Conservation (phyloP, 352 stramenopile genomes). For the Plasmopara halstedii region DNA sequence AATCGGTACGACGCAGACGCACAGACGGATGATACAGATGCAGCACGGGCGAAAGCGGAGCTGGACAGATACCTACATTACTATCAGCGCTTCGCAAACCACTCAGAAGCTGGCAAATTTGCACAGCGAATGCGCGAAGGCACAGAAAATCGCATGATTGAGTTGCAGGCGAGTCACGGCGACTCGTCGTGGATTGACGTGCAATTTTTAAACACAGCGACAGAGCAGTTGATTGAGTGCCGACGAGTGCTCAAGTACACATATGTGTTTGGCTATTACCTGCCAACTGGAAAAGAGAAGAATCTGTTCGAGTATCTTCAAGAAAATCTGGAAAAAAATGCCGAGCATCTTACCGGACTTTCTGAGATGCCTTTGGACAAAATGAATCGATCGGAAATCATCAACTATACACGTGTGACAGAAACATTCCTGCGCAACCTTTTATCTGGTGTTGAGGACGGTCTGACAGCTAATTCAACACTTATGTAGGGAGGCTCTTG, state of each 20-base stretch:
- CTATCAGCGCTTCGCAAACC: slow-evolving; percentile 97
- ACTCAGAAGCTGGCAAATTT: slow-evolving; percentile 96
- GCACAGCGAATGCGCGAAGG: slow-evolving; percentile 93
- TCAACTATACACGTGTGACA: slow-evolving; percentile 93
- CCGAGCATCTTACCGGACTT: slow-evolving; percentile 86
- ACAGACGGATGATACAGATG: slow-evolving; percentile 65
- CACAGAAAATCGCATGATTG: slow-evolving; percentile 94
- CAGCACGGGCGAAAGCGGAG: slow-evolving; percentile 91
- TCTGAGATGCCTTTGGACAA: slow-evolving; percentile 88
- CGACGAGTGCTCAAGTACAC: slow-evolving; percentile 98
- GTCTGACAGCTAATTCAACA: slow-evolving; percentile 48
- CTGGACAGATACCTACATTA: slow-evolving; percentile 99
- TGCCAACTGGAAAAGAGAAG: slow-evolving; percentile 85
- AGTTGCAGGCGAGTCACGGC: slow-evolving; percentile 89
- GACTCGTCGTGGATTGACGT: slow-evolving; percentile 96
- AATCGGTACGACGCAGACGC: slow-evolving; percentile 92
- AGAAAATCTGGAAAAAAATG: slow-evolving; percentile 92
- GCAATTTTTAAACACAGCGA: slow-evolving; percentile 96
- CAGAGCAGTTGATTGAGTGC: slow-evolving; percentile 96
- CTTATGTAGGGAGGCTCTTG: slow-evolving; percentile 19
- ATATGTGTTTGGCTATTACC: slow-evolving; percentile 95
- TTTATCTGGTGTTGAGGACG: slow-evolving; percentile 87
- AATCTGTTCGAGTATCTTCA: slow-evolving; percentile 93
- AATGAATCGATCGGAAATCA: slow-evolving; percentile 90
- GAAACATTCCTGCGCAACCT: slow-evolving; percentile 89